Evolutionary conservation across 176 grass and related monocot genomes (phyloP).

Genomic region (Oryza longistaminata): DNA sequence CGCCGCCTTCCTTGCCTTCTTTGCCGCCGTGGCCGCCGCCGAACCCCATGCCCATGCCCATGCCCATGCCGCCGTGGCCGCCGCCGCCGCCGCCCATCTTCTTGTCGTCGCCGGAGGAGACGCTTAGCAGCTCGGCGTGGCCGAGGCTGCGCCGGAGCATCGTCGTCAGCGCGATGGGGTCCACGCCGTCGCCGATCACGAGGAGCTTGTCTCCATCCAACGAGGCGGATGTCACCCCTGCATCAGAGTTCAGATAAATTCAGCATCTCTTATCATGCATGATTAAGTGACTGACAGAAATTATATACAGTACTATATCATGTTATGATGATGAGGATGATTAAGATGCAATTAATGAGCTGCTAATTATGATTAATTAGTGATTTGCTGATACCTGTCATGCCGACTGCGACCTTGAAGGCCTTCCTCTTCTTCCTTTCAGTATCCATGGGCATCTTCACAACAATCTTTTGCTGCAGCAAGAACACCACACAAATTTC

Average conservation of each 20-base stretch:
- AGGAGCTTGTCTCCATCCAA: conserved; percentile 59
- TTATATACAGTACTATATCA: background rate
- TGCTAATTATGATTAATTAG: background rate
- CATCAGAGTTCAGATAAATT: background rate
- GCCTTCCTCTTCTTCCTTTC: conserved; percentile 66
- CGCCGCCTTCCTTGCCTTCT: background rate
- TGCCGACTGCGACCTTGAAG: conserved; percentile 67
- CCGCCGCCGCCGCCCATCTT: conserved; percentile 15
- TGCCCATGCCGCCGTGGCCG: background rate
- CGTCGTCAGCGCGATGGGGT: conserved; percentile 57
- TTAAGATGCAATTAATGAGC: background rate
- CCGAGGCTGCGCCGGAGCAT: conserved; percentile 55
- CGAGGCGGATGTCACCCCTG: conserved; percentile 66
- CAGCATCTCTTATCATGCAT: background rate
- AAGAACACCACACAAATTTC: background rate
- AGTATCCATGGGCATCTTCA: conserved; percentile 60
- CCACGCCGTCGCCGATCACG: conserved; percentile 52
- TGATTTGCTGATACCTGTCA: conserved; percentile 43
- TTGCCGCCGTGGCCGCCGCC: conserved; percentile 16
- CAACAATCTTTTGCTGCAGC: conserved; percentile 78
- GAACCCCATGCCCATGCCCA: conserved; percentile 21
- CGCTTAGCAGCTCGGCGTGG: conserved; percentile 61
- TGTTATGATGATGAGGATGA: background rate
- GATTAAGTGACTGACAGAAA: background rate
- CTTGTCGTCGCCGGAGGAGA: conserved; percentile 55